phyloP scores from a whole-genome alignment of 106 monocot genomes.

The Dendrobium officinale region DNA sequence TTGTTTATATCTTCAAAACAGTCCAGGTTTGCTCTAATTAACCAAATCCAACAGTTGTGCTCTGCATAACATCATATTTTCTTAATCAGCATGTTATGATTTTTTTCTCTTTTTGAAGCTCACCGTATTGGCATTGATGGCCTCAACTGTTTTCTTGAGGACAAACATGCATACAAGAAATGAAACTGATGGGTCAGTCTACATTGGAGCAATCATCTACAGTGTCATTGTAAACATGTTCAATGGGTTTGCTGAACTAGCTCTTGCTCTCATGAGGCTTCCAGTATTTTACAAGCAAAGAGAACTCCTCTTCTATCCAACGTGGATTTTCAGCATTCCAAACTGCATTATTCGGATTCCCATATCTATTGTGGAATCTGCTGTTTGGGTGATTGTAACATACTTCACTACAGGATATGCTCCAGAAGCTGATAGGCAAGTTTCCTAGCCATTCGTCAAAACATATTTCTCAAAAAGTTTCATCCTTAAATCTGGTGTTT shows the following conservation, averaged over 20 bases:
- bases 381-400: constrained; percentile 47
- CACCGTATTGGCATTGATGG: constrained; percentile 39
- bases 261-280: constrained; percentile 41
- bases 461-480: neutral
- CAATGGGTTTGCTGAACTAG: constrained; percentile 62
- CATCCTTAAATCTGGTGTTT: neutral
- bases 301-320: constrained; percentile 49
- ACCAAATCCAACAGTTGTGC: neutral
- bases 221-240: constrained; percentile 51
- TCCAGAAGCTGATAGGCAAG: constrained; percentile 55
- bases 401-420: constrained; percentile 78
- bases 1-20: constrained; percentile 74
- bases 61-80: neutral
- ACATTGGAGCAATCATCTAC: constrained; percentile 57
- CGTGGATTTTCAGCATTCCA: constrained; percentile 67
- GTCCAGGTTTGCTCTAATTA: constrained; percentile 34
- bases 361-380: constrained; percentile 54
- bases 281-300: constrained; percentile 89
- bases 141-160: constrained; percentile 63
- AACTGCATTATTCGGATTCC: constrained; percentile 56
- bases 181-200: constrained; percentile 42
- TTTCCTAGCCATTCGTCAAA: neutral
- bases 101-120: constrained; percentile 25
- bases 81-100: neutral
- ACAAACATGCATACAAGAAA: constrained; percentile 30